Evolutionary conservation across 345 rosid genomes (phyloP), one percentile per base, ranked within the genome.

Genomic region (Atalantia buxifolia): DNA sequence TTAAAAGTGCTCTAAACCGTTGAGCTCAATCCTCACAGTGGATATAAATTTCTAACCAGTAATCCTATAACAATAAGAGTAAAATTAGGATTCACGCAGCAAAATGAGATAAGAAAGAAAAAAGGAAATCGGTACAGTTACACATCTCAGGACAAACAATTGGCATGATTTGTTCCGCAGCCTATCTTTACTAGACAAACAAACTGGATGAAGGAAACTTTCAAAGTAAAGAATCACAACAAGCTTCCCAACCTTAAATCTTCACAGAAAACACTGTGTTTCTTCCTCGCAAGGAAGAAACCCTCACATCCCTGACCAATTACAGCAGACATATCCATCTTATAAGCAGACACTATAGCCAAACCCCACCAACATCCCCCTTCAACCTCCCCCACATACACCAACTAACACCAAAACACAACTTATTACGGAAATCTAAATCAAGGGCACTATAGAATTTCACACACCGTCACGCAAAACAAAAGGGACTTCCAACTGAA

Each of bases 41-140:
- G 24, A 73, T 16, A 57, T 59, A 33, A 59, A 69, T 38, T 68
- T 36, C 59, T 65, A 59, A 77, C 66, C 67, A 77, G 61, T 25
- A 27, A 38, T 68, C 66, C 59, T 36, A 36, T 4, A 14, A n/a
- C 53, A 38, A 27, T 3, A 62, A 45, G 38, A 70, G 35, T 67
- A 67, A 38, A 64, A 42, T 38, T 63, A 75, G 27, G 30, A 63
- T 40, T 63, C 38, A 21, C 16, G 12, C 7, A 21, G 14, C 10
- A 35, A 64, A 50, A 48, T n/a, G 18, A 66, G 22, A 21, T 12
- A 63, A n/a, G 63, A 48, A 50, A 19, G 16, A n/a, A 50, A 31
- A 36, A 76, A 6, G 53, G 42, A 40, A 73, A 73, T 35, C 4
- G 27, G 50, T 14, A 35, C 13, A 36, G 9, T 12, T n/a, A 71